These are phyloP conservation scores for Rhodomyrtus psidioides DNA, from an alignment of 441 rosid genomes.

Conservation along the genomic window DNA sequence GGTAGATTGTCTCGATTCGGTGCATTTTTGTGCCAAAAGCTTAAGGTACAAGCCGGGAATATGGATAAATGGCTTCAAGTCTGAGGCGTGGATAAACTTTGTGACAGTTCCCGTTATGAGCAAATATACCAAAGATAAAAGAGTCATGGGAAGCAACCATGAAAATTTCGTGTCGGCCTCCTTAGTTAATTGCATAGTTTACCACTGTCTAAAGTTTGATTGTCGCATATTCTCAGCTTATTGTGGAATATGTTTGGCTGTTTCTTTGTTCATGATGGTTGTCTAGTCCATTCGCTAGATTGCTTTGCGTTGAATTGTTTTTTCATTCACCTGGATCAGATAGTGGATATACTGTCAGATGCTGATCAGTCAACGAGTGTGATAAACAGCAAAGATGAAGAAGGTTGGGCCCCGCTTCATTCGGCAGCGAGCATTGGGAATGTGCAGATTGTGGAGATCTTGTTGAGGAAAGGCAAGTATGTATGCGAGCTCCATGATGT, in stretches of 20 bases:
- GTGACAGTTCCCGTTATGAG: neutral
- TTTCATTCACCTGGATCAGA: constrained; percentile 25
- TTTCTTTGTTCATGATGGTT: neutral
- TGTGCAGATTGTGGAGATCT: constrained; percentile 45
- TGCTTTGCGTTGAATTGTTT: neutral
- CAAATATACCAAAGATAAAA: neutral
- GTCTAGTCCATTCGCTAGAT: neutral
- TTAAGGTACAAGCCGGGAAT: neutral
- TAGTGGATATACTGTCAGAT: constrained; percentile 39
- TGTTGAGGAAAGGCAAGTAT: constrained; percentile 41
- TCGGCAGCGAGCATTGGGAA: constrained; percentile 81
- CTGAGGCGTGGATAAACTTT: neutral
- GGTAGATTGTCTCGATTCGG: neutral
- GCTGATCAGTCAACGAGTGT: constrained; percentile 35
- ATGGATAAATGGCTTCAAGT: neutral
- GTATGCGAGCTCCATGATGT: neutral
- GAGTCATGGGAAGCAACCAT: neutral
- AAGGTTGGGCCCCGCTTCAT: constrained; percentile 92
- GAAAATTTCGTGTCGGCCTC: neutral
- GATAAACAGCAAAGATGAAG: constrained; percentile 64
- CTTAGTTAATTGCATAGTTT: neutral
- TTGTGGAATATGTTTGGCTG: neutral
- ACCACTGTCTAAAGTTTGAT: neutral
- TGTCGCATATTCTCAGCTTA: neutral
- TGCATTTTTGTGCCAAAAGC: neutral